Conservation (phyloP, 2,329 filamentous ascomycete genomes). For the Tolypocladium amazonense region DNA sequence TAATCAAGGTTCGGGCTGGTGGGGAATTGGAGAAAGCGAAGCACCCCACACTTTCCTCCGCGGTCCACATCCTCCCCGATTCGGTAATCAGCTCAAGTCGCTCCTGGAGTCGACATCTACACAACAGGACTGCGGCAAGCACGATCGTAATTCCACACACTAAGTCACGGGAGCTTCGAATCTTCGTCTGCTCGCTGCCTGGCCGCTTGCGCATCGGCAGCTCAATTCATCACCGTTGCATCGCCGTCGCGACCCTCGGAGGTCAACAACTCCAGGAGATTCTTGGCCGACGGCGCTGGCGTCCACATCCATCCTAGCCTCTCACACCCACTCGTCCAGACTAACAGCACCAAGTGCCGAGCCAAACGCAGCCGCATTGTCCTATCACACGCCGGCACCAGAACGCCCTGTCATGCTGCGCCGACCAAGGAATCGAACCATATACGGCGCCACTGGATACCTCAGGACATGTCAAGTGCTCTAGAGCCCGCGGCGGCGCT, state of each 20-base stretch:
- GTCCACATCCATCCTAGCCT: neutral
- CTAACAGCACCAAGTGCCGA: neutral
- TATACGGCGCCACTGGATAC: neutral
- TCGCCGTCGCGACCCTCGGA: neutral
- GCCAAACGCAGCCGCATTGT: neutral
- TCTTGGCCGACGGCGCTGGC: neutral
- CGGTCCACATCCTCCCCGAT: neutral
- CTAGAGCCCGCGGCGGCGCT: neutral
- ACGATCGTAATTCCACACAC: neutral
- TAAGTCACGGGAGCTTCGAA: neutral
- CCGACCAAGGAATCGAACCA: neutral
- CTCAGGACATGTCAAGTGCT: neutral
- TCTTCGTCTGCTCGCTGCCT: neutral
- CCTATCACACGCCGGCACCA: neutral
- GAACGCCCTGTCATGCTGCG: neutral
- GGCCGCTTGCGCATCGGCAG: neutral
- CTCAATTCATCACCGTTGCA: neutral
- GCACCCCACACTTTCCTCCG: neutral
- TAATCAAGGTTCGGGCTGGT: neutral
- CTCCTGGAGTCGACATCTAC: neutral
- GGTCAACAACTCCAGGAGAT: neutral
- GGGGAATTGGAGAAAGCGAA: neutral
- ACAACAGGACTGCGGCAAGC: neutral
- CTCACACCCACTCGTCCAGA: neutral
- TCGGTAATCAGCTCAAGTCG: neutral